These are phyloP conservation scores for Russula ochroleuca DNA, from an alignment of 768 basidiomycete species.

Conservation along the genomic window DNA sequence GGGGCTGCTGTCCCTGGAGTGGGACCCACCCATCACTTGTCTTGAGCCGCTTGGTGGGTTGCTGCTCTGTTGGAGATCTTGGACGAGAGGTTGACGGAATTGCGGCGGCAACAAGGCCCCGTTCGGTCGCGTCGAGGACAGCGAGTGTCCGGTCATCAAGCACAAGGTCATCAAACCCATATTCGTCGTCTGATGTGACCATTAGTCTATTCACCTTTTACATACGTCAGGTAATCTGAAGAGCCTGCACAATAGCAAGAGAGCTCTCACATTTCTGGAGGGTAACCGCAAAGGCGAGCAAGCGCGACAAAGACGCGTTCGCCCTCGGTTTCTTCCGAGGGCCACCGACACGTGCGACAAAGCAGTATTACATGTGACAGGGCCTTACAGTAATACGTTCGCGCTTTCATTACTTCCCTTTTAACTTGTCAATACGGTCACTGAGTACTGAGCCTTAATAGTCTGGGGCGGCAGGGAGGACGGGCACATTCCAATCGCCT, in stretches of 20 bases:
- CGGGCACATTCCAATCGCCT: neutral
- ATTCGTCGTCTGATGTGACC: constrained; percentile 26
- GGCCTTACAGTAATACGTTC: neutral
- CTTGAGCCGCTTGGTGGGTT: constrained; percentile 25
- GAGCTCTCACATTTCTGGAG: neutral
- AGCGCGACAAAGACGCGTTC: neutral
- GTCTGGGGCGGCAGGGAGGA: no score
- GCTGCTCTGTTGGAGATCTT: constrained; percentile 16
- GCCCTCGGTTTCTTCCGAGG: neutral
- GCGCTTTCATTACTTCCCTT: no score
- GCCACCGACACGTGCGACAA: no score
- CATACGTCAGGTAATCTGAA: neutral
- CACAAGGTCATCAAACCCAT: constrained; percentile 27
- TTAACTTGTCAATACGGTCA: no score
- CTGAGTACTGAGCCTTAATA: no score
- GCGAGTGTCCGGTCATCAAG: constrained; percentile 25
- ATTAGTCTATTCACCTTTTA: constrained; percentile 9
- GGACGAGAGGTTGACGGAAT: constrained; percentile 4
- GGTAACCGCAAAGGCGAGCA: neutral
- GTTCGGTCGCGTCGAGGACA: constrained; percentile 27
- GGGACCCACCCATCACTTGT: constrained; percentile 17
- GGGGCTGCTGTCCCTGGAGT: constrained; percentile 6
- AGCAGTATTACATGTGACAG: neutral
- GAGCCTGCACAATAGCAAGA: neutral
- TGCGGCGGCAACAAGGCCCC: constrained; percentile 7